Base-by-base conservation (phyloP, 140 eudicot genomes). In the Bidens hawaiensis region DNA sequence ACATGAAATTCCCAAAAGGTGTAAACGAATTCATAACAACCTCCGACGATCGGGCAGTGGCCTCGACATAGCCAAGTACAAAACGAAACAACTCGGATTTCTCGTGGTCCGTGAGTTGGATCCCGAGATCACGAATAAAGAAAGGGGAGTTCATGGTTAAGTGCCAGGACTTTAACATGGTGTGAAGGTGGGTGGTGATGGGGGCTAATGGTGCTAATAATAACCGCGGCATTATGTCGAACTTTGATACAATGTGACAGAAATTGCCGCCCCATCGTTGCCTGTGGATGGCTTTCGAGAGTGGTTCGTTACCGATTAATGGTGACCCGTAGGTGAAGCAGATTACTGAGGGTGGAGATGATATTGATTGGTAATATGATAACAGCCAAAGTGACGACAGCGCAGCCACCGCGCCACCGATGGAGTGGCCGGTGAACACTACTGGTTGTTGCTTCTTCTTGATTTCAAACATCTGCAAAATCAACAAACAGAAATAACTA, bases 301-400 rank as follows among this genome's bases (percentile, higher is more conserved):
- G 83, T 2, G 87, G 60, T 18, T 80, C 42, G 60, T 91, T 91
- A 4, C 98, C 98, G 11, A 91, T 86, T 70, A 91, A 68, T 0
- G 96, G 95, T 17, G 98, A 84, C 25, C 98, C 98, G 30, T 73
- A 91, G 16, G 96, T 91, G 73, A 91, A 82, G 76, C 98, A 91
- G 6, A 91, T 68, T 4, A 91, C 83, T 0, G 72, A 40, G 6
- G 75, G 68, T 33, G 85, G 68, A 2, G 82, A 55, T 7, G 95
- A 79, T 47, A 33, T 68, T 5, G 81, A 58, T 21, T 78, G 83
- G 14, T 72, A 73, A 67, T 42, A 56, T 1, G 86, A 82, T 17
- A 91, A 83, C n/a, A 87, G 80, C 95, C 95, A 91, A 1, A 91
- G 80, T 6, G 96, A 81, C 11, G 95, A 71, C 16, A 91, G 84